Evolutionary conservation across 495 filamentous ascomycete species (phyloP), one percentile per base, ranked within the genome.

Genomic region (Aspergillus bertholletiae): DNA sequence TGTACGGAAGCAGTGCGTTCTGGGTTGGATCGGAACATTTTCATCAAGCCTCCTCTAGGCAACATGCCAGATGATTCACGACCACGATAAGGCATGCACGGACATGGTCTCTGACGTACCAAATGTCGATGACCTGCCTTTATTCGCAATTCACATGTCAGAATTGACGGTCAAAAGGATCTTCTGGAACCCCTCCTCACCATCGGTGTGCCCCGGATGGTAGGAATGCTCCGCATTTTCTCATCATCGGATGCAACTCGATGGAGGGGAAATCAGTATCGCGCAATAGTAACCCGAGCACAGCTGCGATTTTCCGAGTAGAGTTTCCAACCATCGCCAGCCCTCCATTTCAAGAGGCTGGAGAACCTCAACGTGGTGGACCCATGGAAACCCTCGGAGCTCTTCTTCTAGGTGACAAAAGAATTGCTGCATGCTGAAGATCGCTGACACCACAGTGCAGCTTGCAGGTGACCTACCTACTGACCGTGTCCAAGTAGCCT

Each of bases 391-490:
- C 28, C 12, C 21, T 53, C 44, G 51, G 51, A 45, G 45, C 35
- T 43, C 37, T 32, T 41, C n/a, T n/a, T n/a, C n/a, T n/a, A n/a
- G n/a, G 28, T 18, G 34, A 20, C 17, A 17, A 51, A 46, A 9
- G 24, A 40, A 50, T 17, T 21, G 37, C 57, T 54, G 51, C 28
- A 50, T 58, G 46, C 46, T 51, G 60, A 53, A 56, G 60, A 65
- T 67, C 57, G 46, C 21, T 65, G 51, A 55, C 58, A 59, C 50
- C 49, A 55, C 59, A 56, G 49, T 50, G 27, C 51, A 56, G 41
- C 51, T 49, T 58, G 62, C 69, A 67, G 65, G 60, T 72, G 69
- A 70, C 63, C 61, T 64, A 57, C 62, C 54, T 61, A 61, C 61
- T 47, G 37, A 55, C 53, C 57, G 47, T 53, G 49, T 51, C 18